Base-by-base conservation (phyloP, 2,329 filamentous ascomycete species). In the Arthrinium puccinioides region DNA sequence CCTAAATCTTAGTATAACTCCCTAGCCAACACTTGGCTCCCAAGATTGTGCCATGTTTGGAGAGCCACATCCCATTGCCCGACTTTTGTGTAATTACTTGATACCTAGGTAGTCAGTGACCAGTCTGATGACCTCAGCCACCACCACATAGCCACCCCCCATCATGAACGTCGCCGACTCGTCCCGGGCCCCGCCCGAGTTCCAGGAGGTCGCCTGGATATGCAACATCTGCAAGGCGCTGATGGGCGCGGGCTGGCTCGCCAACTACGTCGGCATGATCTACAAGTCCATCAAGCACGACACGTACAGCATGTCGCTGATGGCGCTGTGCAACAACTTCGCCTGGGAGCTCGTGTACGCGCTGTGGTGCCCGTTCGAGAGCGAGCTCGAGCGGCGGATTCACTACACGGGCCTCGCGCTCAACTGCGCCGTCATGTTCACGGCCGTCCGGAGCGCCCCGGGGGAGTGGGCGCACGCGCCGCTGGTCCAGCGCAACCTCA, bases 391-490 rank as follows among this genome's bases (percentile, higher is more conserved):
- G 20, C 31, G 31, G 13, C 9, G 13, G 19, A 33, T 33, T 21
- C 31, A 33, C 31, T 15, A 19, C 6, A 13, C 24, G 2, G 31
- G 19, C 20, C 24, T 33, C 16, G 13, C 24, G 21, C 31, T 33
- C 31, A 33, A 33, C 31, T 33, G 31, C 31, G 31, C 13, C 31
- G 31, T 33, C 21, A 33, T 33, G 31, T 33, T 15, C 31, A 33
- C 31, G 31, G 31, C 31, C n/a, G 31, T 33, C 31, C 31, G 31
- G 19, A 21, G 24, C 21, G 31, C 19, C 21, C 19, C 31, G 13
- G 19, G 31, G 13, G 31, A 33, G 21, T 33, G 31, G 31, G n/a
- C 19, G 13, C 31, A 33, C 21, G 31, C 31, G 31, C 31, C 31
- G 5, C 31, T 33, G 6, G 31, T 33, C 13, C 31, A 16, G 19